These are phyloP conservation scores for Termitomyces sp. DNA, from an alignment of 768 basidiomycete genomes.

Conservation along the genomic window DNA sequence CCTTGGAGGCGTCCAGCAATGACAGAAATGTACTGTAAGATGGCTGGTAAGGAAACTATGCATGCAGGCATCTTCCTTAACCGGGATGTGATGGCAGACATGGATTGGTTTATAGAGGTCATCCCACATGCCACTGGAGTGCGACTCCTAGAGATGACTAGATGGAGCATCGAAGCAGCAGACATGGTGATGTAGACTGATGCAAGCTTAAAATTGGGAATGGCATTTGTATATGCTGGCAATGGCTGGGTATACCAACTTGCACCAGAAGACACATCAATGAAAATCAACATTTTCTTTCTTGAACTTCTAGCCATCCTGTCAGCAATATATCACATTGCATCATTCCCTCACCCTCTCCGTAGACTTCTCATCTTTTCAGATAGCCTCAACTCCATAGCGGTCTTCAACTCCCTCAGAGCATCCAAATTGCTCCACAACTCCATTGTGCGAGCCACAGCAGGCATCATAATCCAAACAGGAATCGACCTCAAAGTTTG, in stretches of 20 bases:
- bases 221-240: neutral
- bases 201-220: neutral
- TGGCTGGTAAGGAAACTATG: neutral
- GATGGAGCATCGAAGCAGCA: neutral
- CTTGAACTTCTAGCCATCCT: neutral
- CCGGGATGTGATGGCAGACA: neutral
- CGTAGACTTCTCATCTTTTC: too few species aligned
- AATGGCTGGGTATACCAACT: neutral
- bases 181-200: neutral
- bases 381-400: too few species aligned
- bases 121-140: neutral
- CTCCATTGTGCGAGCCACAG: too few species aligned
- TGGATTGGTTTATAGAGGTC: neutral
- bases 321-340: neutral
- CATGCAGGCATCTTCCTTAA: neutral
- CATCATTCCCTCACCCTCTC: too few species aligned
- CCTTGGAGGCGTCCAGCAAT: neutral
- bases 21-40: neutral
- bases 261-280: fast-evolving
- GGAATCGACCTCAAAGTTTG: too few species aligned
- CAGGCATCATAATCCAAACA: too few species aligned
- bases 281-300: neutral
- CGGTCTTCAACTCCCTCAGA: too few species aligned
- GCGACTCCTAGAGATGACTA: fast-evolving
- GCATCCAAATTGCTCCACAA: too few species aligned